A percentile compares a stretch with the other conserved stretches of the same genome.
phyloP scores from a whole-genome alignment of 805 yeast species.

The Metschnikowia lochheadii region DNA sequence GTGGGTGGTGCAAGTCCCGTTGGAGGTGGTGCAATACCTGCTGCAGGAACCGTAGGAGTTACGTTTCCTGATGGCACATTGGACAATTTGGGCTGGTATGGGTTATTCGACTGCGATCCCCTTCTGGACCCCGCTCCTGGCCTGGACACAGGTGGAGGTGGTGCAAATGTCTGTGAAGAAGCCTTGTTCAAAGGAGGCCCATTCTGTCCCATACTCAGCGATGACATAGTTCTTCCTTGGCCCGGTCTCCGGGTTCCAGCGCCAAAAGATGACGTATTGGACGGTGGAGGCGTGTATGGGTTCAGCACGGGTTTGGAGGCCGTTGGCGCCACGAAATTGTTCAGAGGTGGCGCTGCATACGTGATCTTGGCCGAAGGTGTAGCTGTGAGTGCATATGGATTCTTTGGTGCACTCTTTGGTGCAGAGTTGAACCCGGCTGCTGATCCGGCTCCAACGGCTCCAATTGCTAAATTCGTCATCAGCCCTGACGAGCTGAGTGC shows the following conservation, averaged over 20 bases:
- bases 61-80: not conserved
- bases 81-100: constrained; percentile 2
- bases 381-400: constrained; percentile 24
- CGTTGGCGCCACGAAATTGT: constrained; percentile 15
- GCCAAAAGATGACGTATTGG: not conserved
- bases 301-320: constrained; percentile 10
- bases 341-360: constrained; percentile 31
- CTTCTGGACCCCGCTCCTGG: constrained; percentile 1
- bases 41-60: not conserved
- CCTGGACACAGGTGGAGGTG: constrained; percentile 7
- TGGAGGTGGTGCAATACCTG: not conserved
- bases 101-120: not conserved
- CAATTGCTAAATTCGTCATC: constrained; percentile 15
- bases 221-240: not conserved
- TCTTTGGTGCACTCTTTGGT: constrained; percentile 17
- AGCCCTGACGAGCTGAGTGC: constrained; percentile 28
- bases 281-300: constrained; percentile 12
- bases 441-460: too few species aligned
- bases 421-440: not conserved
- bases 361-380: constrained; percentile 22
- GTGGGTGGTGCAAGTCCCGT: not conserved
- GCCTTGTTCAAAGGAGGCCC: constrained; percentile 5
- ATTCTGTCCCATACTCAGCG: not conserved
- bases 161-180: constrained; percentile 6
- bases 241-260: not conserved